A percentile compares a stretch with the other conserved stretches of the same genome.
Conservation (phyloP, 345 rosid genomes). For the Camelina neglecta region DNA sequence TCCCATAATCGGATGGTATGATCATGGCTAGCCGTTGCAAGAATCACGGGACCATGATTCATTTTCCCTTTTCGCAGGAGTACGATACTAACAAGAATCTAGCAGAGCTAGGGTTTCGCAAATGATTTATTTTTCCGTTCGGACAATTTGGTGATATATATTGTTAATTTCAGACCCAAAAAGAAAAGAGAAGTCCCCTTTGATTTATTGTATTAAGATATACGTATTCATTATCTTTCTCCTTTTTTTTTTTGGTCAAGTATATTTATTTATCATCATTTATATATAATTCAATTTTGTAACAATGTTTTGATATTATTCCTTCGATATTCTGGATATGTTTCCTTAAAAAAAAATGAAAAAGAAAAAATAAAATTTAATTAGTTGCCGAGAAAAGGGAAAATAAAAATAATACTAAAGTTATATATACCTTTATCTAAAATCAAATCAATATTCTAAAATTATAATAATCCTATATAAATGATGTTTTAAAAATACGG, state of each 20-base stretch:
- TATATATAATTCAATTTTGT: background rate
- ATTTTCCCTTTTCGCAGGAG: slow-evolving; percentile 31
- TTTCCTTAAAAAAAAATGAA: background rate
- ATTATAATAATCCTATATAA: no score
- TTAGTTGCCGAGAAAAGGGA: no score
- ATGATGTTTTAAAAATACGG: no score
- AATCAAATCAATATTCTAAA: no score
- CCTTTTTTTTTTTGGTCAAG: background rate
- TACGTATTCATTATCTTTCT: background rate
- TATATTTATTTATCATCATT: background rate
- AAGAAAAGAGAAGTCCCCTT: background rate
- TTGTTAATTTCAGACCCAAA: background rate
- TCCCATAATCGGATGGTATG: slow-evolving; percentile 89
- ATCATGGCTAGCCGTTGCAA: slow-evolving; percentile 93
- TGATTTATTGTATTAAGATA: background rate
- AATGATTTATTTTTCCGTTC: background rate
- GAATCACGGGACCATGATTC: slow-evolving; percentile 82
- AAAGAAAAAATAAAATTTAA: no score
- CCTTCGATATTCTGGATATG: background rate
- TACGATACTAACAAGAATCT: slow-evolving; percentile 1
- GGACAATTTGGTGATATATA: background rate
- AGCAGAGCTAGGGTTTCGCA: slow-evolving; percentile 15
- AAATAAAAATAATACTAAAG: no score
- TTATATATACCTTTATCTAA: no score
- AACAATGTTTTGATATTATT: background rate